These are phyloP conservation scores for Penicillium soppii DNA, from an alignment of 495 filamentous ascomycete genomes.

Conservation along the genomic window DNA sequence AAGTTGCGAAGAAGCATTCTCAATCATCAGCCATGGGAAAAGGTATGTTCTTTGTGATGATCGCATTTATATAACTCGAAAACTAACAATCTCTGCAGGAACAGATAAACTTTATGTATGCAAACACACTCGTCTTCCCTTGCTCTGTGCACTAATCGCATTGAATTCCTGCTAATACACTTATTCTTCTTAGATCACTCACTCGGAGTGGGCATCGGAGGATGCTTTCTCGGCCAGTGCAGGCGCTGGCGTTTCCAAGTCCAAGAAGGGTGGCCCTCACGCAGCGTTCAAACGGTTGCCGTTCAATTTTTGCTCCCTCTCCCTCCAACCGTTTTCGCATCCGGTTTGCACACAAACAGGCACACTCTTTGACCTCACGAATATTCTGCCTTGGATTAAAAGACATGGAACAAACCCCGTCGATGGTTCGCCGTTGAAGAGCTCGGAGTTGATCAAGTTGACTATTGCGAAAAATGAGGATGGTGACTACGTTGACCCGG, in stretches of 20 bases:
- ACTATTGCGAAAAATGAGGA: slow-evolving; percentile 91
- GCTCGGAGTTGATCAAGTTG: slow-evolving; percentile 84
- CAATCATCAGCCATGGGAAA: slow-evolving; percentile 51
- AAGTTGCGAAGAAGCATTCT: slow-evolving; percentile 1
- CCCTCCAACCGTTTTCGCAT: slow-evolving; percentile 85
- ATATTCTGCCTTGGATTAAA: slow-evolving; percentile 88
- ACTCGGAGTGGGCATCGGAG: slow-evolving; percentile 91
- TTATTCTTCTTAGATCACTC: slow-evolving; percentile 64
- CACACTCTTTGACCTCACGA: slow-evolving; percentile 82
- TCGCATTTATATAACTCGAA: background rate
- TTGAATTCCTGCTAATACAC: slow-evolving; percentile 18
- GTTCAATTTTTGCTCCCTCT: slow-evolving; percentile 97
- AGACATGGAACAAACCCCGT: slow-evolving; percentile 91
- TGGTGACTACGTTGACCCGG: slow-evolving; percentile 91
- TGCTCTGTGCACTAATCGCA: slow-evolving; percentile 7
- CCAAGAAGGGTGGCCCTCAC: slow-evolving; percentile 49
- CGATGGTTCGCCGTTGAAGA: slow-evolving; percentile 72
- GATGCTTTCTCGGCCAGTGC: slow-evolving; percentile 78
- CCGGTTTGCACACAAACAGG: slow-evolving; percentile 80
- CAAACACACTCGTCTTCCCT: background rate
- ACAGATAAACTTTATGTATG: slow-evolving; percentile 76
- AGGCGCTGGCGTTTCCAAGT: slow-evolving; percentile 61
- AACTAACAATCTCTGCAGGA: slow-evolving; percentile 35
- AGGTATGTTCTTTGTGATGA: slow-evolving; percentile 36
- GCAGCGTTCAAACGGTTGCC: slow-evolving; percentile 83